phyloP scores from a whole-genome alignment of 2,329 filamentous ascomycete genomes.

The Pseudogymnoascus sp. region DNA sequence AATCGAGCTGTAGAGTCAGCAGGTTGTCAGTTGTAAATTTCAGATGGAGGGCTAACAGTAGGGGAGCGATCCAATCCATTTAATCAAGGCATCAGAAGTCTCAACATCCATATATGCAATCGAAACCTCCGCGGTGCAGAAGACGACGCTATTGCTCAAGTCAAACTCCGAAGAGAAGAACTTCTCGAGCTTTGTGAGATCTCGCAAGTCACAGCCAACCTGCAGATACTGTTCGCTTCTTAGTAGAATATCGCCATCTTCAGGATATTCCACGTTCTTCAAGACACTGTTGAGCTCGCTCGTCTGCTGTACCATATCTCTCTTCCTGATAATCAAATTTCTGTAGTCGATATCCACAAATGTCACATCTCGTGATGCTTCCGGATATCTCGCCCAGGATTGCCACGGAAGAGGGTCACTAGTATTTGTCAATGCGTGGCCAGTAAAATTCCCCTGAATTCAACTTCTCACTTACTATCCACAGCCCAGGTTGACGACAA shows the following conservation, averaged over 20 bases:
- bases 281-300: conserved; percentile 49
- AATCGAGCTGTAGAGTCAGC: conserved; percentile 55
- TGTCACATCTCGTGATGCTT: conserved; percentile 47
- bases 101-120: conserved; percentile 79
- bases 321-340: conserved; percentile 68
- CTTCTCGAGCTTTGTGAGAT: conserved; percentile 52
- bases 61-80: conserved; percentile 66
- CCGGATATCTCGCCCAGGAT: conserved; percentile 59
- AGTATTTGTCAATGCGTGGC: conserved; percentile 10
- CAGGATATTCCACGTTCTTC: conserved; percentile 35
- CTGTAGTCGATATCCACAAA: conserved; percentile 87
- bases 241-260: conserved; percentile 45
- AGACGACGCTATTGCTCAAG: conserved; percentile 50
- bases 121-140: conserved; percentile 86
- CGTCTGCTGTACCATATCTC: conserved; percentile 56
- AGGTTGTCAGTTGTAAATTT: not conserved
- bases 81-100: conserved; percentile 64
- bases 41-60: conserved; percentile 11
- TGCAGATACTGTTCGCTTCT: conserved; percentile 66
- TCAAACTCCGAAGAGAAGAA: conserved; percentile 52
- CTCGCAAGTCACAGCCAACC: conserved; percentile 71
- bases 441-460: not conserved
- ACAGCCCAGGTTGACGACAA: conserved; percentile 79
- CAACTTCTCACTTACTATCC: conserved; percentile 62
- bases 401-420: conserved; percentile 87